Base-by-base conservation (phyloP, 306 rosid genomes). In the Betula pendula region DNA sequence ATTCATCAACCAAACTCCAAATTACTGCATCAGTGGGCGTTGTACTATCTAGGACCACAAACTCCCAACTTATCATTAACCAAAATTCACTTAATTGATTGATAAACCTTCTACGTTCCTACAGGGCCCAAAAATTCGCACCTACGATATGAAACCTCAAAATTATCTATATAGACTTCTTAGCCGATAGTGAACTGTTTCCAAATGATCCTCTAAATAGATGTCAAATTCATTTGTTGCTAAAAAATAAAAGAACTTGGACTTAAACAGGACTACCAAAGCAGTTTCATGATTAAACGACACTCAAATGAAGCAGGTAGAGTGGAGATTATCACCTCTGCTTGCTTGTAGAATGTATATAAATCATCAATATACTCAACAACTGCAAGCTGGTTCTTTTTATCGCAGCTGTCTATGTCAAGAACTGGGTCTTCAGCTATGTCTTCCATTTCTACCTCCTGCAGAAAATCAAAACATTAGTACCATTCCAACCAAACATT, bases 401-500 rank as follows among this genome's bases (percentile, higher is more conserved):
- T 58, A 48, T 85, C 75, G 15, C 76, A 10, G 74, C 69, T 62
- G 80, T 88, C 90, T 8, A 88, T 88, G 78, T 88, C 88, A 53
- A 79, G 29, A 16, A 84, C 74, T 0, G 76, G 72, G 19, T 88
- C 89, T 29, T 88, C 86, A 10, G 73, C 63, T 6, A 88, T 83
- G 24, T 88, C 85, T 75, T 88, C 85, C 88, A 85, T 85, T 79
- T 85, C 89, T 49, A 82, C 52, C 55, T 88, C 86, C 89, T 85
- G 80, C 31, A 49, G n/a, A 11, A 73, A 47, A 33, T 72, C 35
- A 12, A 67, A 22, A 62, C 38, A n/a, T 59, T 29, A 45, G 11
- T 4, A 9, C 17, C 10, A 15, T 22, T 49, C n/a, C n/a, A 1
- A 27, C 35, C 17, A 73, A 38, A 59, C 29, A 68, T 76, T 60